Evolutionary conservation across 139 green algal genomes (phyloP), one percentile per base, ranked within the genome.

Genomic region (Chlorella vulgaris): DNA sequence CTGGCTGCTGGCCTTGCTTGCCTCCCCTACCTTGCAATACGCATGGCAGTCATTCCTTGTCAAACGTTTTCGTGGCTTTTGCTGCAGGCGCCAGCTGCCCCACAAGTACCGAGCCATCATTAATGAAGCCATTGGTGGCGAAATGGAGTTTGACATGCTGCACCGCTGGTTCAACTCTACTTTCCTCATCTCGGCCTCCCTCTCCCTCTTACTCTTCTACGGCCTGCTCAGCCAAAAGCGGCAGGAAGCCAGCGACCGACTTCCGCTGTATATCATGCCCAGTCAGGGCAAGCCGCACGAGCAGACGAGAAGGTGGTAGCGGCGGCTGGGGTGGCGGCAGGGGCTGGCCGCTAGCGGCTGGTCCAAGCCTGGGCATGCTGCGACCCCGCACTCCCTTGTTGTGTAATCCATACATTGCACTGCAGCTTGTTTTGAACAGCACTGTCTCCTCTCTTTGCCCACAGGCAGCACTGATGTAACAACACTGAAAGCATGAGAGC

Each of bases 131-230:
- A 84, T 97, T 31, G 94, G 93, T 8, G 91, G 90, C 2, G 88
- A 95, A 70, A 84, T 97, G 76, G 89, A 97, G 74, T 97, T 96
- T 70, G 89, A 97, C 74, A 93, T 92, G 75, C 96, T 96, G 81
- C 93, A 97, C 73, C 63, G 79, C 26, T 79, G 40, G 35, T 88
- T 88, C 78, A 83, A 88, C 78, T 55, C 73, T 22, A 62, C 84
- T 18, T 88, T 88, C 71, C 78, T 88, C 13, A 19, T 80, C 28
- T 74, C 55, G 40, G 78, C 82, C 7, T 36, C 61, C 7, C 62
- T 85, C 8, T 86, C 80, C 2, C 42, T 91, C 42, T 40, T 82
- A 36, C 68, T 92, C 7, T 88, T 91, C 40, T 88, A 84, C 28
- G 31, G 47, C n/a, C 82, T 87, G 65, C 50, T 76, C 35, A 65